Conservation (phyloP, 495 filamentous ascomycete species). For the Aspergillus diversus region DNA sequence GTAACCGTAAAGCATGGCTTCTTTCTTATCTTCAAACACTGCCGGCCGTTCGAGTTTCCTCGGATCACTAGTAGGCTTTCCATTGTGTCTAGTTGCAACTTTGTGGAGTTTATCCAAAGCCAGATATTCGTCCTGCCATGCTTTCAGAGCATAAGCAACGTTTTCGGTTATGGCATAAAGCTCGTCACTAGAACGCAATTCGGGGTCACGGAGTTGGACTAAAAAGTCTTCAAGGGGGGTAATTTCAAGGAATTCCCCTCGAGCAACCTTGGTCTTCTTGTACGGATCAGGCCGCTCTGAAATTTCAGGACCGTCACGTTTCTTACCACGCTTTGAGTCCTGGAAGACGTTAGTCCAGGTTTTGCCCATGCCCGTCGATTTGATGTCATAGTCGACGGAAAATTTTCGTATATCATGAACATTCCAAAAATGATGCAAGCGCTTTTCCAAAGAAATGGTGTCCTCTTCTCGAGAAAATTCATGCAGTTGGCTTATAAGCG, state of each 20-base stretch:
- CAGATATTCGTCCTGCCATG: slow-evolving; percentile 68
- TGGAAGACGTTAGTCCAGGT: slow-evolving; percentile 40
- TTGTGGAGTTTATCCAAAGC: slow-evolving; percentile 60
- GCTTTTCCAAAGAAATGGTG: slow-evolving; percentile 59
- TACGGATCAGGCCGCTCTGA: slow-evolving; percentile 50
- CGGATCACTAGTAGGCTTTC: slow-evolving; percentile 29
- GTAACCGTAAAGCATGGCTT: slow-evolving; percentile 48
- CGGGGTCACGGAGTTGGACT: slow-evolving; percentile 40
- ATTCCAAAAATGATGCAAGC: slow-evolving; percentile 62
- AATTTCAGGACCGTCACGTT: slow-evolving; percentile 51
- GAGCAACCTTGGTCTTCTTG: slow-evolving; percentile 33
- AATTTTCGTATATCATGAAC: slow-evolving; percentile 55
- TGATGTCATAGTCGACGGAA: slow-evolving; percentile 42
- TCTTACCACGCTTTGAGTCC: slow-evolving; percentile 38
- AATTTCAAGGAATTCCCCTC: slow-evolving; percentile 52
- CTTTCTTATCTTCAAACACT: slow-evolving; percentile 47
- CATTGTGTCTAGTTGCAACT: slow-evolving; percentile 45
- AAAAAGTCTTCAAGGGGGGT: slow-evolving; percentile 38
- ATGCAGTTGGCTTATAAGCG: slow-evolving; percentile 37
- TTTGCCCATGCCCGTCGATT: slow-evolving; percentile 29
- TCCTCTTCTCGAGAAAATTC: slow-evolving; percentile 43
- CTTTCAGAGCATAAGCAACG: slow-evolving; percentile 53
- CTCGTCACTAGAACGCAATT: slow-evolving; percentile 44
- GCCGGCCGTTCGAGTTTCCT: slow-evolving; percentile 29
- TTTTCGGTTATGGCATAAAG: slow-evolving; percentile 59